These are phyloP conservation scores for Hypoxylon lienhwacheense DNA, from an alignment of 495 filamentous ascomycete genomes.

Conservation along the genomic window DNA sequence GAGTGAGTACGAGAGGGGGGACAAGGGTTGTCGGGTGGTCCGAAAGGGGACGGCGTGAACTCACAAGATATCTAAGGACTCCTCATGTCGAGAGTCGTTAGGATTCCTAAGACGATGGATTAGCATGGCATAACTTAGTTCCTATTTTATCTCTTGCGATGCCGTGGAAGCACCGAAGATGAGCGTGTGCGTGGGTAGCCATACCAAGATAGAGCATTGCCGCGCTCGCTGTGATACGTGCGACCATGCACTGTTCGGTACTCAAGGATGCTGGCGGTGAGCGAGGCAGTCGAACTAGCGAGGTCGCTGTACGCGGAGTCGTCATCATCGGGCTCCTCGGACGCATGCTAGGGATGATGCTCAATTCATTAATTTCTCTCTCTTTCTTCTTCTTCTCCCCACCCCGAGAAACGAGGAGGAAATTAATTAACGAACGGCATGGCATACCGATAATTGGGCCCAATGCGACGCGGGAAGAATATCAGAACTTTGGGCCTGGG, in stretches of 20 bases:
- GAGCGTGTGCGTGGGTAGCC: no score
- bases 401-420: no score
- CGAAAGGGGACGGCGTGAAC: neutral
- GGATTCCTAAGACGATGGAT: constrained; percentile 28
- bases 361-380: constrained; percentile 2
- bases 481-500: neutral
- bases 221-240: constrained; percentile 44
- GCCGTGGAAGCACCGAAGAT: neutral
- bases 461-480: constrained; percentile 40
- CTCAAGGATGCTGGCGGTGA: constrained; percentile 48
- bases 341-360: constrained; percentile 1
- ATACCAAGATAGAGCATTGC: constrained; percentile 41
- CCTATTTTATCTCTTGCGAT: no score
- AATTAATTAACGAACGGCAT: no score
- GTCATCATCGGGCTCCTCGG: constrained; percentile 29
- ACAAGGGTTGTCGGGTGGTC: neutral
- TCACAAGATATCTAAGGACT: constrained; percentile 43
- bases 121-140: no score
- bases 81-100: constrained; percentile 44
- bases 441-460: constrained; percentile 24
- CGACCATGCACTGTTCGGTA: constrained; percentile 47
- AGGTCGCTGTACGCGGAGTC: constrained; percentile 38
- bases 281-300: constrained; percentile 47
- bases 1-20: neutral
- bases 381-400: neutral